Evolutionary conservation across 352 stramenopile species (phyloP).

Genomic region (Thalassiosira livingstoniorum): DNA sequence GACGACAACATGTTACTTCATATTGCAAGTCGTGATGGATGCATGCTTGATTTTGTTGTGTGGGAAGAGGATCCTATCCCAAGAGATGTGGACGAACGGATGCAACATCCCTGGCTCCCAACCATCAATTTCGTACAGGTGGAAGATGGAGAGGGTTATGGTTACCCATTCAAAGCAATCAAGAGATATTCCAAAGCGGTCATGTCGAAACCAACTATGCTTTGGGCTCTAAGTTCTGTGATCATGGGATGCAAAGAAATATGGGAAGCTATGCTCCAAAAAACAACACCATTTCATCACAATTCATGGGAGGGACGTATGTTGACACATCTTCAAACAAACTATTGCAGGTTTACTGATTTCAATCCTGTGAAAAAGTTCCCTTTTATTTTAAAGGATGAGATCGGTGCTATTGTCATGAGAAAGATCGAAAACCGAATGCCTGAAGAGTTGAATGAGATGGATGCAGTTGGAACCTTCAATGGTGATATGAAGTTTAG

Average conservation of each 20-base stretch:
- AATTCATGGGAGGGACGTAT: conserved; percentile 29
- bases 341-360: conserved; percentile 33
- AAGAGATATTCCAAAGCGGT: neutral
- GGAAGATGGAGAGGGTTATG: conserved; percentile 33
- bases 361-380: conserved; percentile 2
- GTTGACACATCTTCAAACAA: conserved; percentile 31
- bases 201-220: conserved; percentile 28
- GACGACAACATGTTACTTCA: conserved; percentile 21
- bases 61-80: neutral
- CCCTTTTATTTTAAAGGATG: conserved; percentile 25
- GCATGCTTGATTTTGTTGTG: neutral
- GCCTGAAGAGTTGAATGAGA: neutral
- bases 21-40: neutral
- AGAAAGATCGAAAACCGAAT: neutral
- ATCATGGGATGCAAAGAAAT: conserved; percentile 35
- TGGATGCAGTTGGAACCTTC: neutral
- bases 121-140: conserved; percentile 25
- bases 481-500: conserved; percentile 12
- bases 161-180: conserved; percentile 24
- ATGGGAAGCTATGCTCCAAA: conserved; percentile 21
- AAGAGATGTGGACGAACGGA: neutral
- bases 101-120: conserved; percentile 18
- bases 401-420: neutral
- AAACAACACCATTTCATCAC: conserved; percentile 1
- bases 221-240: conserved; percentile 26